Conservation (phyloP, 225 moss, liverwort and hornwort genomes). For the Pseudisothecium myosuroides region DNA sequence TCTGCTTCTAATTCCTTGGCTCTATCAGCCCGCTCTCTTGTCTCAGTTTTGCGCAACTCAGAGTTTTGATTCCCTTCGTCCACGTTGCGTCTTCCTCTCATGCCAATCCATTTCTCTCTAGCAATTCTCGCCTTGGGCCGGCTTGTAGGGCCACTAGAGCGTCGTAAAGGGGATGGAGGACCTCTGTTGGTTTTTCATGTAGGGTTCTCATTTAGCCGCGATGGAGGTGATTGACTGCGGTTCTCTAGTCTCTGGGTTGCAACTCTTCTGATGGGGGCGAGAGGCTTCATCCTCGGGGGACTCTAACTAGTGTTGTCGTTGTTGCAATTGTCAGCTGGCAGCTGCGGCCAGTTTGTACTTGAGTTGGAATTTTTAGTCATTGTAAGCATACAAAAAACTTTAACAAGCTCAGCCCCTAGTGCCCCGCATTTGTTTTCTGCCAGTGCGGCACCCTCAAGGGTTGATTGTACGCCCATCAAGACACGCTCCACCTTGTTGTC, state of each 20-base stretch:
- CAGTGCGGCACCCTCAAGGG: not conserved
- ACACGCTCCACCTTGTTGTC: not conserved
- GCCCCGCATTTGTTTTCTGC: not conserved
- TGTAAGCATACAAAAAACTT: not conserved
- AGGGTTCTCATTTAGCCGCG: not conserved
- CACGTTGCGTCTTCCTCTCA: not conserved
- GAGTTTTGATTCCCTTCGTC: not conserved
- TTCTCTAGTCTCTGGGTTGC: not conserved
- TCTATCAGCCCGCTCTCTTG: not conserved
- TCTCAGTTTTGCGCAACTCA: not conserved
- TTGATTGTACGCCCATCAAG: not conserved
- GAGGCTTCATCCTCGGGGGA: not conserved
- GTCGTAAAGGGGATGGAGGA: not conserved
- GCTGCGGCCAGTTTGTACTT: not conserved
- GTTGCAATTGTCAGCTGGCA: not conserved
- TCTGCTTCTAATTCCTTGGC: not conserved
- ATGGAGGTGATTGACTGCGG: not conserved
- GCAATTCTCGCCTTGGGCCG: not conserved
- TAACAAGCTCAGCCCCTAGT: not conserved
- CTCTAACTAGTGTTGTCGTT: not conserved
- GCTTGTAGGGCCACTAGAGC: not conserved
- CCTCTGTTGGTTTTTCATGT: not conserved
- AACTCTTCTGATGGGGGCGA: not conserved
- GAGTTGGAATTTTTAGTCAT: not conserved
- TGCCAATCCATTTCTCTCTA: not conserved